Conservation (phyloP, 2,329 filamentous ascomycete species). For the Stachybotrys elegans region DNA sequence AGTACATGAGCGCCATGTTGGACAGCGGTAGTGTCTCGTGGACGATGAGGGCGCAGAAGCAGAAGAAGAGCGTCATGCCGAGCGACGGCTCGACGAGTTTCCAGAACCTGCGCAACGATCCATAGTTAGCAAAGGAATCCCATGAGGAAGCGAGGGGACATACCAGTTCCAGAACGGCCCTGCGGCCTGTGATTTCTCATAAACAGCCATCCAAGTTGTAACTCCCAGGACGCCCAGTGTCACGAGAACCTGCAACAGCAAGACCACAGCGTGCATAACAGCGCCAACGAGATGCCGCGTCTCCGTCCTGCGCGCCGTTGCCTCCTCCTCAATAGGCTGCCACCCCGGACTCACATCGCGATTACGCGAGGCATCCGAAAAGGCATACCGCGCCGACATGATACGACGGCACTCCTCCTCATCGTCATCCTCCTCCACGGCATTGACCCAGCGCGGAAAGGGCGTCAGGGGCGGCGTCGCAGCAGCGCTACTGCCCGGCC, state of each 20-base stretch:
- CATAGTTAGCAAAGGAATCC: background rate
- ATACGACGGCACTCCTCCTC: conserved; percentile 6
- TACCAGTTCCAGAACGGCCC: conserved; percentile 19
- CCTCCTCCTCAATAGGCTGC: too few relatives aligned
- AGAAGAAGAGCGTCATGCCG: conserved; percentile 14
- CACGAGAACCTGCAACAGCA: conserved; percentile 19
- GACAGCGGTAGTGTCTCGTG: conserved; percentile 22
- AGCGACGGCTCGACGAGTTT: conserved; percentile 15
- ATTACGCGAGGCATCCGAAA: too few relatives aligned
- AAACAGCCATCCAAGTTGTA: conserved; percentile 20
- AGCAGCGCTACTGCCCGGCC: conserved; percentile 4
- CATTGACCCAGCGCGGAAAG: conserved; percentile 19
- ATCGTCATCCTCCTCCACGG: conserved; percentile 9
- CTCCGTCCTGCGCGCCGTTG: conserved; percentile 8
- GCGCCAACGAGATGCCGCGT: conserved; percentile 12
- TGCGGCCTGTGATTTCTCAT: conserved; percentile 15
- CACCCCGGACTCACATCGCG: too few relatives aligned
- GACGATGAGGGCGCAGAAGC: conserved; percentile 14
- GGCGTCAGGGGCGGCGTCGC: conserved; percentile 17
- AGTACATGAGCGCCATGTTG: conserved; percentile 16
- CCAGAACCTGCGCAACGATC: conserved; percentile 18
- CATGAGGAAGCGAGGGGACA: background rate
- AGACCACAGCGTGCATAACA: conserved; percentile 19
- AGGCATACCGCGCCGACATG: too few relatives aligned
- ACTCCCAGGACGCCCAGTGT: conserved; percentile 19